These are phyloP conservation scores for Rutidosis leptorrhynchoides DNA, from an alignment of 129 eudicot species.

Conservation along the genomic window DNA sequence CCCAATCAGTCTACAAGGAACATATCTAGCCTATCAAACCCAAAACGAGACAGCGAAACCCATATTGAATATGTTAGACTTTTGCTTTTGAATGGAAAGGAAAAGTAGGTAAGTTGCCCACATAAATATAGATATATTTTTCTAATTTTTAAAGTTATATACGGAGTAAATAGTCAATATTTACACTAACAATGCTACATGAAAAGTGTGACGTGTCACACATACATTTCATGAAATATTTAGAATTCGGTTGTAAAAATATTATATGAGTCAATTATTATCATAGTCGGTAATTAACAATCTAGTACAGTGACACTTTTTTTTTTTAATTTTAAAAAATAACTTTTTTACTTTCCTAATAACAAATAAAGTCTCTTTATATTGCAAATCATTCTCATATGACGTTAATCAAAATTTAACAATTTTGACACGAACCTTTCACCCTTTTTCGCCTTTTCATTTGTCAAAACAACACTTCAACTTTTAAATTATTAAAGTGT, in stretches of 20 bases:
- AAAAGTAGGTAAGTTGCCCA: too few species aligned
- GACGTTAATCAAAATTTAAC: background rate
- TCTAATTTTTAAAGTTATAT: too few species aligned
- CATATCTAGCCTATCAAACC: too few species aligned
- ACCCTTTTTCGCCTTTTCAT: background rate
- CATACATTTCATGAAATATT: background rate
- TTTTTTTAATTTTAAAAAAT: background rate
- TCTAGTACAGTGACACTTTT: background rate
- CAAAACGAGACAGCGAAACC: too few species aligned
- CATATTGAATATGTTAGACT: too few species aligned
- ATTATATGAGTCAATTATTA: background rate
- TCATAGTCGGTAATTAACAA: background rate
- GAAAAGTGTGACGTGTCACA: background rate
- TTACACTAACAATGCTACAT: background rate
- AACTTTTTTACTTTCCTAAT: background rate
- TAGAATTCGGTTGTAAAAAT: background rate
- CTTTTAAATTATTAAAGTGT: slow-evolving; percentile 31
- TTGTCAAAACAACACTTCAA: slow-evolving; percentile 17
- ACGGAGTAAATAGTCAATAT: too few species aligned
- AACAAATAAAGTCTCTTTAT: background rate
- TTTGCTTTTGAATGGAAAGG: too few species aligned
- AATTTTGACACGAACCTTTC: slow-evolving; percentile 9
- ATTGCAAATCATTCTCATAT: slow-evolving; percentile 10
- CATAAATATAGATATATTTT: too few species aligned
- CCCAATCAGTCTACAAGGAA: too few species aligned